phyloP scores from a whole-genome alignment of 2,329 filamentous ascomycete species.

The Arthrobotrys pseudoclavata region DNA sequence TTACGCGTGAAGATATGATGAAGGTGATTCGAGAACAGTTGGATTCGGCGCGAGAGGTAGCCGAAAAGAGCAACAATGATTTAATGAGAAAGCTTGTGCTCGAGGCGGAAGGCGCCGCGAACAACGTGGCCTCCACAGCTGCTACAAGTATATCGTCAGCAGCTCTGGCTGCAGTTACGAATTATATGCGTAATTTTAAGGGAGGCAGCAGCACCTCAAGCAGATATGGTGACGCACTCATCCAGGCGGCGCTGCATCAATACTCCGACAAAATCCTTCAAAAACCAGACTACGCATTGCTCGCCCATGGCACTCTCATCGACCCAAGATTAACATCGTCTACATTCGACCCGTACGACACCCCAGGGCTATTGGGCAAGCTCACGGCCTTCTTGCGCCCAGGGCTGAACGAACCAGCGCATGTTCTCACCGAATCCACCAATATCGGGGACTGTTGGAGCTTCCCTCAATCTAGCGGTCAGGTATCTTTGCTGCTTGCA shows the following conservation, averaged over 20 bases:
- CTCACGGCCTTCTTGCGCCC: conserved; percentile 39
- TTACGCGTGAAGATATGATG: conserved; percentile 50
- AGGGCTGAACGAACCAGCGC: conserved; percentile 43
- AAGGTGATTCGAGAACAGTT: conserved; percentile 34
- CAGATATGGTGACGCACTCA: conserved; percentile 52
- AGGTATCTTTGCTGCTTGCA: conserved; percentile 75
- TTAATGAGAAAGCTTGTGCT: conserved; percentile 25
- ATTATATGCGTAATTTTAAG: conserved; percentile 50
- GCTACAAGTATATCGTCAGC: conserved; percentile 57
- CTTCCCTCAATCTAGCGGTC: conserved; percentile 72
- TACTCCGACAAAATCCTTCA: conserved; percentile 34
- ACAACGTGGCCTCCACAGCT: conserved; percentile 34
- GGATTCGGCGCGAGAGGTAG: conserved; percentile 32
- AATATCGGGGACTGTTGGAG: conserved; percentile 91
- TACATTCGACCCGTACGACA: conserved; percentile 50
- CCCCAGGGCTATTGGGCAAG: conserved; percentile 31
- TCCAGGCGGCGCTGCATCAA: conserved; percentile 50
- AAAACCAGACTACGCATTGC: conserved; percentile 51
- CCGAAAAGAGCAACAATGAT: conserved; percentile 36
- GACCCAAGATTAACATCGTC: conserved; percentile 52
- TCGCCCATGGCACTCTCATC: conserved; percentile 43
- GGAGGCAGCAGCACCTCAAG: conserved; percentile 28
- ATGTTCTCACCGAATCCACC: conserved; percentile 57
- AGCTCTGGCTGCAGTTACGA: conserved; percentile 48
- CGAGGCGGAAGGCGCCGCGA: conserved; percentile 37